phyloP scores from a whole-genome alignment of 352 stramenopile genomes.

The Thalassiosira pacifica region DNA sequence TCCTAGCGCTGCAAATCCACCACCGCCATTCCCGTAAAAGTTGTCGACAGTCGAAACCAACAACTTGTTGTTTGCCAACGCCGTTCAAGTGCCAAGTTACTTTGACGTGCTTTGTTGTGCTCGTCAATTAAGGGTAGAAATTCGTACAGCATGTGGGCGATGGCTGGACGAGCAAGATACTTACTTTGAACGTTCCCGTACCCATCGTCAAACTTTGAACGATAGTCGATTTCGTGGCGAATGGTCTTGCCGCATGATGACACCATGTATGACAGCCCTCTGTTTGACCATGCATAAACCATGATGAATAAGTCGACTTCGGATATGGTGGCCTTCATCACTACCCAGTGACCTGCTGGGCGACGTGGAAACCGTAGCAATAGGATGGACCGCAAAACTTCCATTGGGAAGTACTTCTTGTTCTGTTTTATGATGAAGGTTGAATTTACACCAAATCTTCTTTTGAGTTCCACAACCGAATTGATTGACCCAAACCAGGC shows the following conservation, averaged over 20 bases:
- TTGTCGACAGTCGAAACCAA: neutral
- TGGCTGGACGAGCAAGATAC: neutral
- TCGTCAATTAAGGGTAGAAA: neutral
- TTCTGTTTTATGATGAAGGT: conserved; percentile 33
- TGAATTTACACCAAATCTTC: neutral
- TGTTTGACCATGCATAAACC: conserved; percentile 44
- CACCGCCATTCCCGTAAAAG: neutral
- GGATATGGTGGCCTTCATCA: conserved; percentile 27
- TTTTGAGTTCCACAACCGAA: conserved; percentile 9
- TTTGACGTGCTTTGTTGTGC: neutral
- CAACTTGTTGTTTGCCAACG: neutral
- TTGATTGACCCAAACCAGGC: conserved; percentile 48
- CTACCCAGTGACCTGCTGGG: conserved; percentile 35
- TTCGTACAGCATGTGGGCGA: neutral
- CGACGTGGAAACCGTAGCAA: conserved; percentile 13
- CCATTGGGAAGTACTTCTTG: neutral
- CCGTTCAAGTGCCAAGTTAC: neutral
- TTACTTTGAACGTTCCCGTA: neutral
- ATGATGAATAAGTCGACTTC: conserved; percentile 35
- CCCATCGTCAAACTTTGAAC: neutral
- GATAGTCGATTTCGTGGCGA: neutral
- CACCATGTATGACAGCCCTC: conserved; percentile 15
- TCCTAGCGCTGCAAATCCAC: neutral
- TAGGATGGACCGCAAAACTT: neutral
- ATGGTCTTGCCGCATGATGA: neutral